A percentile compares a stretch with the other conserved stretches of the same genome.
Conservation (phyloP, 192 early-diverging fungal genomes). For the Backusella psychrophila region DNA sequence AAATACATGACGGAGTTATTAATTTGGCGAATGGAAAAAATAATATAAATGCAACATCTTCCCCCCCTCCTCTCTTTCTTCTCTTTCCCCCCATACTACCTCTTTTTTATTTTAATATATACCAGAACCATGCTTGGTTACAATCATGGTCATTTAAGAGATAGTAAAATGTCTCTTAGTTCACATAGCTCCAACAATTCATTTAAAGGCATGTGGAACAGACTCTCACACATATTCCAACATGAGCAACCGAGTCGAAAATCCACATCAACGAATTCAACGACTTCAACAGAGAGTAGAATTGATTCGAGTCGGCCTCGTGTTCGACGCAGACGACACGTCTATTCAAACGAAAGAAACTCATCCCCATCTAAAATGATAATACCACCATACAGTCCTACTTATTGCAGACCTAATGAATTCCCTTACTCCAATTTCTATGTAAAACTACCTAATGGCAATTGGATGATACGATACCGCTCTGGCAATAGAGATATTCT, state of each 20-base stretch:
- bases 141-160: background rate
- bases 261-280: background rate
- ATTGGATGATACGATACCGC: conserved; percentile 40
- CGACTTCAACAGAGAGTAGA: background rate
- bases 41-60: background rate
- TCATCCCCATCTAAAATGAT: background rate
- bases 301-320: background rate
- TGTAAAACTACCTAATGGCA: conserved; percentile 33
- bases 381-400: conserved; percentile 31
- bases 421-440: conserved; percentile 40
- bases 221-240: conserved; percentile 6
- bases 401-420: conserved; percentile 25
- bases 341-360: background rate
- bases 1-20: background rate
- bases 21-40: conserved; percentile 3
- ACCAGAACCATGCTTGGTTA: background rate
- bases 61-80: background rate
- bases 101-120: background rate
- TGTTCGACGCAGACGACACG: background rate
- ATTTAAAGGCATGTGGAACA: background rate
- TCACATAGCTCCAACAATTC: background rate
- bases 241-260: background rate
- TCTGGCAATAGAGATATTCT: conserved; percentile 32
- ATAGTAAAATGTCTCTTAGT: background rate
- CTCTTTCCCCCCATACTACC: background rate